Evolutionary conservation across 371 early-diverging fungal genomes (phyloP).

Genomic region (Mucor piriformis): DNA sequence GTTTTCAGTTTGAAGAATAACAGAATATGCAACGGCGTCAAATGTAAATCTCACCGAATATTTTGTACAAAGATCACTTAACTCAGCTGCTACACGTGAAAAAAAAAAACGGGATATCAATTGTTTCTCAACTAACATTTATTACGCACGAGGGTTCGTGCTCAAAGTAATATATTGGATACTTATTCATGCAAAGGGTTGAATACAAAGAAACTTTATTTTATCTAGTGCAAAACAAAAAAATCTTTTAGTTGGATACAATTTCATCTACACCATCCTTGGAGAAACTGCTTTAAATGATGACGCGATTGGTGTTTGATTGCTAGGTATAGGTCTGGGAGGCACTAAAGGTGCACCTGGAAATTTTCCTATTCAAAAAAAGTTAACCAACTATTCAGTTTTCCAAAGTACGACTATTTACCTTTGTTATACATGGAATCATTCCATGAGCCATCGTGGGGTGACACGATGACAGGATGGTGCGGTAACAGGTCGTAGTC

Average conservation of each 20-base stretch:
- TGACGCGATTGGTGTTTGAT: background rate
- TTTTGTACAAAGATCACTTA: too few relatives aligned
- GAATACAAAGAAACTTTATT: background rate
- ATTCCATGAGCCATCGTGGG: slow-evolving; percentile 9
- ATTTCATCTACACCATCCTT: background rate
- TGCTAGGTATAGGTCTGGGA: slow-evolving; percentile 12
- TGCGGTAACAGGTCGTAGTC: slow-evolving; percentile 3
- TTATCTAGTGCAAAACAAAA: background rate
- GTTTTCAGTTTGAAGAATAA: too few relatives aligned
- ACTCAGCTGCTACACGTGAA: too few relatives aligned
- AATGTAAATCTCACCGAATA: too few relatives aligned
- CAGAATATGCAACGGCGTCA: too few relatives aligned
- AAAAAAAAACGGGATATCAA: too few relatives aligned
- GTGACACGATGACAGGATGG: slow-evolving; percentile 1
- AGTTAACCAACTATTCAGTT: too few relatives aligned
- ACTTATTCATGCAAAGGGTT: too few relatives aligned
- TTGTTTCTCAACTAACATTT: too few relatives aligned
- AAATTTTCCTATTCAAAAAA: background rate
- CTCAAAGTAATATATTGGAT: background rate
- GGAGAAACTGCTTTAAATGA: background rate
- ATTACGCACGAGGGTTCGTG: background rate
- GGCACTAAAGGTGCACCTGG: slow-evolving; percentile 18
- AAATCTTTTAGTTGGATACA: background rate
- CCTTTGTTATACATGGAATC: slow-evolving; percentile 7
- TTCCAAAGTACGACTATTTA: too few relatives aligned